Percentiles rank a stretch among this genome's conserved stretches.
phyloP scores from a whole-genome alignment of 2,329 filamentous ascomycete species.

The Orbilia quercus region DNA sequence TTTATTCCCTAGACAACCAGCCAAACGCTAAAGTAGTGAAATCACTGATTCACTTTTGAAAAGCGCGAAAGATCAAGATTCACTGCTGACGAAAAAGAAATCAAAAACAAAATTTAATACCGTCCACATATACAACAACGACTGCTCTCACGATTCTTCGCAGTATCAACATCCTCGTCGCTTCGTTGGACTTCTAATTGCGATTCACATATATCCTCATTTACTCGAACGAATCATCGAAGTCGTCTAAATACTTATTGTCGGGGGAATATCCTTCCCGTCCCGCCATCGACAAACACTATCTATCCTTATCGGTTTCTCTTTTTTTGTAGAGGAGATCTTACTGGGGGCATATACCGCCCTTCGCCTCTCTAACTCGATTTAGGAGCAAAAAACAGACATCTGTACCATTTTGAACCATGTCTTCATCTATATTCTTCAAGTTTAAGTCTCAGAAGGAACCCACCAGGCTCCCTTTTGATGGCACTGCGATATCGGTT shows the following conservation, averaged over 20 bases:
- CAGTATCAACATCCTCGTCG: too few species aligned
- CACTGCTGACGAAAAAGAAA: slow-evolving; percentile 27
- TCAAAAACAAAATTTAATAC: slow-evolving; percentile 11
- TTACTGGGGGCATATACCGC: slow-evolving; percentile 17
- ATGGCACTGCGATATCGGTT: slow-evolving; percentile 96
- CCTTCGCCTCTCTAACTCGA: slow-evolving; percentile 17
- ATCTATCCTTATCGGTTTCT: slow-evolving; percentile 16
- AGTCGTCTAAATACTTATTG: slow-evolving; percentile 7
- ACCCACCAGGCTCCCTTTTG: slow-evolving; percentile 91
- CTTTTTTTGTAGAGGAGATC: slow-evolving; percentile 32
- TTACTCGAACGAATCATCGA: slow-evolving; percentile 11
- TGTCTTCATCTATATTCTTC: slow-evolving; percentile 99
- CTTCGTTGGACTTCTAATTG: slow-evolving; percentile 1
- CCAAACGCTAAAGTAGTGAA: slow-evolving; percentile 55
- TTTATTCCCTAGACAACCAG: slow-evolving; percentile 56
- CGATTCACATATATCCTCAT: slow-evolving; percentile 7
- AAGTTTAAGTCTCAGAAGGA: slow-evolving; percentile 99
- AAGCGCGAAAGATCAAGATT: slow-evolving; percentile 25
- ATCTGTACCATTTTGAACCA: slow-evolving; percentile 62
- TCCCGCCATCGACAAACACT: slow-evolving; percentile 10
- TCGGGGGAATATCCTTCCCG: slow-evolving; percentile 37
- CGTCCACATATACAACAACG: slow-evolving; percentile 1
- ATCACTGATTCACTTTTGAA: slow-evolving; percentile 56
- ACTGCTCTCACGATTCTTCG: too few species aligned
- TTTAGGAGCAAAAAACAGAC: slow-evolving; percentile 44